Evolutionary conservation across 345 rosid species (phyloP), one percentile per base, ranked within the genome.

Genomic region (Euphorbia tirucalli): DNA sequence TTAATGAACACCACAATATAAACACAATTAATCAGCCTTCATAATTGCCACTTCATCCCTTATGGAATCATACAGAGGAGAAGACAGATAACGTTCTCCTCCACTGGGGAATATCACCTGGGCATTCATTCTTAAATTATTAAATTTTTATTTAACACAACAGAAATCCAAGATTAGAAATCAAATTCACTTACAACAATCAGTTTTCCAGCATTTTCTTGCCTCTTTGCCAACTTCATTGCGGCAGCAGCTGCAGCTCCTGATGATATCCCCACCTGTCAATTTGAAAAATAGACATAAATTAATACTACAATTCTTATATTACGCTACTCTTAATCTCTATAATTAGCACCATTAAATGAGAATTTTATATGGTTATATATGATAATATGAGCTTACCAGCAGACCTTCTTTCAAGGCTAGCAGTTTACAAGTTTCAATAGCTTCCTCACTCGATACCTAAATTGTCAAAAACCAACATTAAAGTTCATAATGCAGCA

Each of bases 181-280:
- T 10, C 0, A 21, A 15, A 2, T 15, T 58, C 0, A 25, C 94
- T 83, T 84, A 92, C 97, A 46, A 87, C 93, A 41, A 94, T 85
- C 58, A 94, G 89, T 81, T 92, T 94, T 59, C 98, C 96, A 2
- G 89, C 90, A 66, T 86, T 86, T 83, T 92, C 96, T 27, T 90
- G 93, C 74, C 85, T 83, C 87, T 89, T 92, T 21, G 97, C 97
- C 66, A 87, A 81, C 74, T 82, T 85, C 39, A 94, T 85, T 66
- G 95, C 97, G 22, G 97, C 96, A 0, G 90, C 87, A 0, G 98
- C 83, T 5, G 92, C 96, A 2, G 92, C 97, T 46, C 98, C 98
- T 0, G 98, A 94, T 70, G 97, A 94, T 76, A 94, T 90, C 44
- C 98, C 98, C 25, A 89, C 97, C 97, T 94, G 79, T 15, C 0